A percentile compares a stretch with the other conserved stretches of the same genome.
phyloP scores from a whole-genome alignment of 257 asterid genomes.

The Gentiana macrophylla region DNA sequence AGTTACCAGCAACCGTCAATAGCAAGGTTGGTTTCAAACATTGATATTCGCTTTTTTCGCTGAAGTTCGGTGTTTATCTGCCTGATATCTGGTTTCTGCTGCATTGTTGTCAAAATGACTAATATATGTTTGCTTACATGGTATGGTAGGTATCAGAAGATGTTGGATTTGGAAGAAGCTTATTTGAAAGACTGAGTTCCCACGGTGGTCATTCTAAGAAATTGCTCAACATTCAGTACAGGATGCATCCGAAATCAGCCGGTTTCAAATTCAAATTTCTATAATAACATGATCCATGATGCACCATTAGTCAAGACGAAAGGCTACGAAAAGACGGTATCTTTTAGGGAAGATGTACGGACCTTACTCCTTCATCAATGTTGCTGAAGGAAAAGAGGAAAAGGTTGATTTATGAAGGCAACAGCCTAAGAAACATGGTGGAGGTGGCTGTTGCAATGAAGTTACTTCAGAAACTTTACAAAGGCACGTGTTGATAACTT shows the following conservation, averaged over 20 bases:
- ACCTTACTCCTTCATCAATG: conserved; percentile 51
- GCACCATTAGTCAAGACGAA: conserved; percentile 26
- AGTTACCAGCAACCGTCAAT: conserved; percentile 44
- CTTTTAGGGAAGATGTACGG: conserved; percentile 42
- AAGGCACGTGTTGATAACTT: conserved; percentile 22
- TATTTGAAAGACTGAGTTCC: conserved; percentile 2
- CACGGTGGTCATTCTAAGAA: conserved; percentile 32
- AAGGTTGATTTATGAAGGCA: conserved; percentile 24
- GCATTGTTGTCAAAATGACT: too few species aligned
- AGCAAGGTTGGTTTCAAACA: conserved; percentile 31
- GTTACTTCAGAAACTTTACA: conserved; percentile 39
- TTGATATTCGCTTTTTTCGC: neutral
- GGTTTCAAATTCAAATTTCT: conserved; percentile 32
- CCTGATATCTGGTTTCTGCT: neutral
- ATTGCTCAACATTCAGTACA: conserved; percentile 40
- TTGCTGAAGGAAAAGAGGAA: conserved; percentile 42
- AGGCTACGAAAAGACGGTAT: conserved; percentile 21
- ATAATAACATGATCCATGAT: conserved; percentile 27
- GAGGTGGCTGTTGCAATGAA: conserved; percentile 48
- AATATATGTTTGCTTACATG: neutral
- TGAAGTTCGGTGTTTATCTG: neutral
- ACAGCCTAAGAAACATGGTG: conserved; percentile 46
- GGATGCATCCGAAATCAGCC: conserved; percentile 28
- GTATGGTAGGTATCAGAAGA: neutral
- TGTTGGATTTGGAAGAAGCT: conserved; percentile 1